phyloP scores from a whole-genome alignment of 73 alveolate species.

The Urostyla sp. region DNA sequence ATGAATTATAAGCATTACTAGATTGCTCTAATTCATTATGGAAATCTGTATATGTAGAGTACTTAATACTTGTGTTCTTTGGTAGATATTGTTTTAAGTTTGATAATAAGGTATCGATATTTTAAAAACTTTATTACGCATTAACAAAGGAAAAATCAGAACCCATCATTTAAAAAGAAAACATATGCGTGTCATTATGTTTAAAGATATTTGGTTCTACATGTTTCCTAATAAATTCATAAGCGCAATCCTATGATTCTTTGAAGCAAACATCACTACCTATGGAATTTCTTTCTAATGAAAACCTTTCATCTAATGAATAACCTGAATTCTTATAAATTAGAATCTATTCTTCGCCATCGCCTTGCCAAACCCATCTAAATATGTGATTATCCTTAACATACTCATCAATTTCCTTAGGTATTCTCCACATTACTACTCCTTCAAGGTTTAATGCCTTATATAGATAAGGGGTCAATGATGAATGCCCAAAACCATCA shows the following conservation, averaged over 20 bases:
- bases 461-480: conserved; percentile 37
- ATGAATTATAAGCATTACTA: background rate
- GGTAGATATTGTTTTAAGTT: background rate
- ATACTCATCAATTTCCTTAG: background rate
- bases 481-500: conserved; percentile 41
- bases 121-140: conserved; percentile 1
- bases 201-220: background rate
- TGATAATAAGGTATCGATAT: conserved; percentile 9
- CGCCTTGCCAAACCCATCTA: conserved; percentile 54
- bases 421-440: conserved; percentile 38
- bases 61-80: conserved; percentile 17
- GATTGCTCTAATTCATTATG: background rate
- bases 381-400: background rate
- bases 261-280: conserved; percentile 23
- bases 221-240: conserved; percentile 5
- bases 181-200: background rate
- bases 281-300: background rate
- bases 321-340: conserved; percentile 7
- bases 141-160: conserved; percentile 44
- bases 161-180: conserved; percentile 32
- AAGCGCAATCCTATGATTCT: conserved; percentile 39
- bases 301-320: conserved; percentile 1
- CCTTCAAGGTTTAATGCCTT: conserved; percentile 36
- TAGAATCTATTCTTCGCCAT: background rate
- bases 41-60: conserved; percentile 52